phyloP scores from a whole-genome alignment of 2,329 filamentous ascomycete genomes.

The Leptographium procerum region DNA sequence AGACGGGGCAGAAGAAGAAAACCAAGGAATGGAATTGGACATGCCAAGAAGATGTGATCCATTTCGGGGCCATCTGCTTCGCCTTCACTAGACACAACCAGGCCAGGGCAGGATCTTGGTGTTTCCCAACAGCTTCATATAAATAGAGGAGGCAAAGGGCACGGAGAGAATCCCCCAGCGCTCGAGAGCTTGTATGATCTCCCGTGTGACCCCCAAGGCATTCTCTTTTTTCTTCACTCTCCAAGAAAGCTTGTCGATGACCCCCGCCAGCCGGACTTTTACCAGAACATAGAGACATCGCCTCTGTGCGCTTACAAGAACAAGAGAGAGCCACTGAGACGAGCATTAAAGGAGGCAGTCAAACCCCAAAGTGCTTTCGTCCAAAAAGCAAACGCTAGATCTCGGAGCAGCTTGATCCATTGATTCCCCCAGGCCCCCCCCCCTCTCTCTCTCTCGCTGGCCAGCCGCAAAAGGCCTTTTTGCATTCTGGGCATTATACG shows the following conservation, averaged over 20 bases:
- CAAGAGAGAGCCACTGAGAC: not conserved
- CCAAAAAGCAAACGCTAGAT: too few relatives aligned
- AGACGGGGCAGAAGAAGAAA: not conserved
- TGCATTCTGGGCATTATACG: not conserved
- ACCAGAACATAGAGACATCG: not conserved
- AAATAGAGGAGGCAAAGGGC: not conserved
- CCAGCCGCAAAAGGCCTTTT: not conserved
- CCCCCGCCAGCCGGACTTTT: not conserved
- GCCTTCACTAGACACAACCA: not conserved
- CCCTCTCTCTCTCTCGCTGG: not conserved
- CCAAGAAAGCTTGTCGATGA: not conserved
- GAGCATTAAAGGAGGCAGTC: not conserved
- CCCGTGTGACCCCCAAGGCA: not conserved
- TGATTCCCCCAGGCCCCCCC: too few relatives aligned
- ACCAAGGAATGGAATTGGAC: not conserved
- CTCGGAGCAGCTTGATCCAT: too few relatives aligned
- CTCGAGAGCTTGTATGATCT: too few relatives aligned
- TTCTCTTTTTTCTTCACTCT: not conserved
- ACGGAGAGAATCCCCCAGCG: not conserved
- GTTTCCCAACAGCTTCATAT: conserved; percentile 2
- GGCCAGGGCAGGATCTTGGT: not conserved
- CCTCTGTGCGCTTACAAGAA: not conserved
- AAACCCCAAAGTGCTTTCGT: too few relatives aligned
- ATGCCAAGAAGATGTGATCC: not conserved
- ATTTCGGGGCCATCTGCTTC: not conserved